phyloP scores from a whole-genome alignment of 1,284 basidiomycete genomes.

The Sporisorium exsertum region DNA sequence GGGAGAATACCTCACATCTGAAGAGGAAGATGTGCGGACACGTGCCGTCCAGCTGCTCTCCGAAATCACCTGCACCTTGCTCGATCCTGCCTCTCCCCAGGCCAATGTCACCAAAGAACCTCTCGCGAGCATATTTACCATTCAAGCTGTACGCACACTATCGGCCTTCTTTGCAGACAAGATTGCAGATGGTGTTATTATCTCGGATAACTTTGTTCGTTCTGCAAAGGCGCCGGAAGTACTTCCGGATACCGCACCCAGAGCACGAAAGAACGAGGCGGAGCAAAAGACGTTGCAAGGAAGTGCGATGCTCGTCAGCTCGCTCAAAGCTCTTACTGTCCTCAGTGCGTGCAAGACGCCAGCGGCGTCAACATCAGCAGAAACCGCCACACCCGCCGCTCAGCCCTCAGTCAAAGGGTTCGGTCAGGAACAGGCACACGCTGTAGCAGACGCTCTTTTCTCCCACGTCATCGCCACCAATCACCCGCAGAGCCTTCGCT shows the following conservation, averaged over 20 bases:
- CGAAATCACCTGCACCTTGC: slow-evolving; percentile 48
- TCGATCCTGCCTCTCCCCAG: slow-evolving; percentile 15
- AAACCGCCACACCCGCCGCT: background rate
- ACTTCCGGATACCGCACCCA: slow-evolving; percentile 56
- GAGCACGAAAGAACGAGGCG: slow-evolving; percentile 36
- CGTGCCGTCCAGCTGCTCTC: slow-evolving; percentile 76
- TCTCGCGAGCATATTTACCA: slow-evolving; percentile 78
- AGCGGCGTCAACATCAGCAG: slow-evolving; percentile 2
- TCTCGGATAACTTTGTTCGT: slow-evolving; percentile 54
- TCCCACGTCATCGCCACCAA: slow-evolving; percentile 82
- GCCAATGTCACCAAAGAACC: slow-evolving; percentile 69
- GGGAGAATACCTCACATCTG: slow-evolving; percentile 86
- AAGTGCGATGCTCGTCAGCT: slow-evolving; percentile 61
- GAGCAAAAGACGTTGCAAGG: slow-evolving; percentile 56
- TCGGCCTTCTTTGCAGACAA: slow-evolving; percentile 86
- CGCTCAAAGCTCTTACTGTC: slow-evolving; percentile 78
- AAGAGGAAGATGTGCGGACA: slow-evolving; percentile 80
- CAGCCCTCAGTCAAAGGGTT: slow-evolving; percentile 73
- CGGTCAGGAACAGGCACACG: slow-evolving; percentile 78
- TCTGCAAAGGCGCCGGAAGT: slow-evolving; percentile 50
- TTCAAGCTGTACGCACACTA: slow-evolving; percentile 80
- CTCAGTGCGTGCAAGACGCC: slow-evolving; percentile 70
- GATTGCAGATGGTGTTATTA: slow-evolving; percentile 80
- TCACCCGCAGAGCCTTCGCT: slow-evolving; percentile 84
- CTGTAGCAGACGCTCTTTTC: slow-evolving; percentile 79